phyloP scores from a whole-genome alignment of 148 eudicot species.

The Polygonum maritimum region DNA sequence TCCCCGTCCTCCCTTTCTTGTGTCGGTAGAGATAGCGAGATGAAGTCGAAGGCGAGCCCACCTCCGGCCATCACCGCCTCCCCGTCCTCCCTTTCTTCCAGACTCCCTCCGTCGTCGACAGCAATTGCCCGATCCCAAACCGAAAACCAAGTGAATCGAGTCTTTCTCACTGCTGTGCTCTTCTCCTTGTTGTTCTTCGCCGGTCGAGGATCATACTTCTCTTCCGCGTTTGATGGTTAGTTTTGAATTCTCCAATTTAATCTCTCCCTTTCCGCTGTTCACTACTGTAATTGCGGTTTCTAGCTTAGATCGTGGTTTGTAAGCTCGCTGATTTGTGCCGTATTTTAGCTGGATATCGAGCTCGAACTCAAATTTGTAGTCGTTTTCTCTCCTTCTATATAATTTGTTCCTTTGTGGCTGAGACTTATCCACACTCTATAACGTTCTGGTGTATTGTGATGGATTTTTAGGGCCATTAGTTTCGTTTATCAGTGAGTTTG shows the following conservation, averaged over 20 bases:
- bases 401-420: no score
- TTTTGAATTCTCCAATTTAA: neutral
- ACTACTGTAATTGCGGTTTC: neutral
- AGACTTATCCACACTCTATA: no score
- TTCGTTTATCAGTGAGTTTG: neutral
- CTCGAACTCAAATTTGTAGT: neutral
- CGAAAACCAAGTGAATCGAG: no score
- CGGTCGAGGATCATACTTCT: conserved; percentile 32
- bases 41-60: no score
- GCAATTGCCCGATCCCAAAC: no score
- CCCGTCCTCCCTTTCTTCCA: no score
- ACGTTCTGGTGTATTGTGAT: neutral
- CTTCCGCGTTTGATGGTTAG: conserved; percentile 19
- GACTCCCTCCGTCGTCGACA: no score
- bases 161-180: conserved; percentile 38
- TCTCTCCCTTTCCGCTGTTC: conserved; percentile 3
- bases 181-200: conserved; percentile 43
- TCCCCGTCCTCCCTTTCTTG: no score
- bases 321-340: neutral
- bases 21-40: no score
- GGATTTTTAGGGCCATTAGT: neutral
- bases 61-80: no score
- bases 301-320: neutral
- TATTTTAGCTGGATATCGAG: neutral
- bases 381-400: neutral